A percentile compares a stretch with the other conserved stretches of the same genome.
Conservation (phyloP, 768 basidiomycete genomes). For the Dendrothele bispora region DNA sequence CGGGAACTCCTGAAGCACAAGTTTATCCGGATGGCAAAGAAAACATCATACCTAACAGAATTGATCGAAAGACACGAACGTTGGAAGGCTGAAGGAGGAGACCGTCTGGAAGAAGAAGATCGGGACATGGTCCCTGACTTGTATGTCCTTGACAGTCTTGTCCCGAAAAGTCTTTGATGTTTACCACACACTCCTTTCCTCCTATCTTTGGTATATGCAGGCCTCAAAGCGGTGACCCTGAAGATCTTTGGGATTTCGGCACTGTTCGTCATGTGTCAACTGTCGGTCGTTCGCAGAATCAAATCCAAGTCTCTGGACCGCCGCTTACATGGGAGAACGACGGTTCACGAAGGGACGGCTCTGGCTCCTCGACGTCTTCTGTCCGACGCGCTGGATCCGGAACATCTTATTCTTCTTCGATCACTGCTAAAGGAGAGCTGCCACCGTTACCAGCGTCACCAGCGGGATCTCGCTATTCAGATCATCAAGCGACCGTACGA, state of each 20-base stretch:
- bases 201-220: slow-evolving; percentile 33
- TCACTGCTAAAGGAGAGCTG: slow-evolving; percentile 52
- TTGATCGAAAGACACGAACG: slow-evolving; percentile 92
- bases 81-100: slow-evolving; percentile 90
- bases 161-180: not conserved
- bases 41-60: slow-evolving; percentile 92
- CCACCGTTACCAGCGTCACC: slow-evolving; percentile 54
- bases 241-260: slow-evolving; percentile 97
- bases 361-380: slow-evolving; percentile 33
- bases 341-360: slow-evolving; percentile 36
- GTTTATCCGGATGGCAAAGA: slow-evolving; percentile 93
- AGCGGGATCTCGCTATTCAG: slow-evolving; percentile 31
- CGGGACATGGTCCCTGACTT: slow-evolving; percentile 58
- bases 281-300: slow-evolving; percentile 63
- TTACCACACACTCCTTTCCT: slow-evolving; percentile 6
- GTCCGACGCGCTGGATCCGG: slow-evolving; percentile 17
- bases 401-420: slow-evolving; percentile 10
- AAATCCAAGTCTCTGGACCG: slow-evolving; percentile 61
- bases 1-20: slow-evolving; percentile 95
- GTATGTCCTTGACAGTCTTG: slow-evolving; percentile 40
- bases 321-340: slow-evolving; percentile 83
- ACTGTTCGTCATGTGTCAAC: slow-evolving; percentile 84
- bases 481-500: slow-evolving; percentile 70
- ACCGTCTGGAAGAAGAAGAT: slow-evolving; percentile 70
- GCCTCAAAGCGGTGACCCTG: slow-evolving; percentile 56